These are phyloP conservation scores for Penicillium occitanis DNA, from an alignment of 2,329 filamentous ascomycete species.

Conservation along the genomic window DNA sequence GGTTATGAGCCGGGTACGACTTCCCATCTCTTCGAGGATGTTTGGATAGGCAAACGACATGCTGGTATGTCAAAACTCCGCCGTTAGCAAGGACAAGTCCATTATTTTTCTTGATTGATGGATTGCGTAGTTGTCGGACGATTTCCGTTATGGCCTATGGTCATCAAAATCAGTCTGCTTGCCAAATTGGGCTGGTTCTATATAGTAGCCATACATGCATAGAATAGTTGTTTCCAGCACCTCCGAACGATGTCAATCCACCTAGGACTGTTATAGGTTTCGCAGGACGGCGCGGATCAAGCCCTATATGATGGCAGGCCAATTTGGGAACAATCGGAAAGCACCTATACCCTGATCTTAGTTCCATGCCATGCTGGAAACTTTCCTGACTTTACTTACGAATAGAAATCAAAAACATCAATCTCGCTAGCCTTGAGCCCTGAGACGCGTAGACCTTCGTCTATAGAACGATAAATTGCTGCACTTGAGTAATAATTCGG, in stretches of 20 bases:
- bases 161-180: background rate
- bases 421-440: constrained; percentile 53
- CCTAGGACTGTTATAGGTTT: constrained; percentile 63
- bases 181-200: no score
- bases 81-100: constrained; percentile 66
- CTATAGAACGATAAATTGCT: constrained; percentile 58
- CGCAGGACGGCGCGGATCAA: constrained; percentile 47
- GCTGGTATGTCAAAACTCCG: constrained; percentile 64
- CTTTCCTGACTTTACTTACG: constrained; percentile 35
- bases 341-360: constrained; percentile 47
- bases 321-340: constrained; percentile 70
- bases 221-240: constrained; percentile 70
- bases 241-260: constrained; percentile 67
- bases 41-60: constrained; percentile 59
- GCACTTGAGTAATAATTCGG: constrained; percentile 59
- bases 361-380: background rate
- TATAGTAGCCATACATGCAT: constrained; percentile 55
- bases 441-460: constrained; percentile 53
- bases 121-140: constrained; percentile 52
- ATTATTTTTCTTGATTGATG: constrained; percentile 42
- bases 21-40: constrained; percentile 39
- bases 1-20: constrained; percentile 50
- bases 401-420: constrained; percentile 65
- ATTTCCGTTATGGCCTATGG: constrained; percentile 55
- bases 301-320: constrained; percentile 59